Base-by-base conservation (phyloP, 2,329 filamentous ascomycete species). In the Cercospora sp. region DNA sequence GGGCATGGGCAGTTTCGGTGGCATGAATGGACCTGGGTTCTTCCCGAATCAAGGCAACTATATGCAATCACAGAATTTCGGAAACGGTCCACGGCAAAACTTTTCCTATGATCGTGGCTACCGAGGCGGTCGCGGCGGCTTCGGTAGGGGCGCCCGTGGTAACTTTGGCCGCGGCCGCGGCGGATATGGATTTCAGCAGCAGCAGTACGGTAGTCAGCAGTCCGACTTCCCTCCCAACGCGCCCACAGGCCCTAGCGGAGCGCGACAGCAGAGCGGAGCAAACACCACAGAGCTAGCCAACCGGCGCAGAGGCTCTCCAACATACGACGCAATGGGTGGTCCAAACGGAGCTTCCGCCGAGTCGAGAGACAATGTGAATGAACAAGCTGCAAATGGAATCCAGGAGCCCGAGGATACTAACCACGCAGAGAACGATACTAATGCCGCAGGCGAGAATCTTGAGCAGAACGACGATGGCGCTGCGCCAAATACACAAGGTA, bases 21-120 rank as follows among this genome's bases (percentile, higher is more conserved):
- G 90, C 89, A 92, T 92, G 87, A 93, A 91, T 88, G 89, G 89
- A 82, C 89, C 81, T 80, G 82, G 82, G 76, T 82, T 81, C 79
- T 84, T 82, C 81, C 79, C 80, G 74, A 80, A 80, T 79, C 73
- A 77, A 73, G 82, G 80, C 81, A 83, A 82, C 82, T 84, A 83
- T 83, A 84, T 84, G 80, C 82, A 76, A 70, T 76, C 82, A 76
- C 67, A 69, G 63, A 79, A 79, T 72, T 77, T 73, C 74, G 76
- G 76, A 72, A 75, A 75, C 69, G 68, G 55, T 68, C 66, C 65
- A 71, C 70, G 71, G 67, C 84, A 84, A 78, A 83, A 85, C 76
- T 87, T 84, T 80, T 82, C 82, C 81, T 87, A 85, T 84, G 85
- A 87, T 85, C 85, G 87, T 74, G 77, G 93, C 84, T 93, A 91